Conservation (phyloP, 2,329 filamentous ascomycete species). For the Dactylellina haptotyla region DNA sequence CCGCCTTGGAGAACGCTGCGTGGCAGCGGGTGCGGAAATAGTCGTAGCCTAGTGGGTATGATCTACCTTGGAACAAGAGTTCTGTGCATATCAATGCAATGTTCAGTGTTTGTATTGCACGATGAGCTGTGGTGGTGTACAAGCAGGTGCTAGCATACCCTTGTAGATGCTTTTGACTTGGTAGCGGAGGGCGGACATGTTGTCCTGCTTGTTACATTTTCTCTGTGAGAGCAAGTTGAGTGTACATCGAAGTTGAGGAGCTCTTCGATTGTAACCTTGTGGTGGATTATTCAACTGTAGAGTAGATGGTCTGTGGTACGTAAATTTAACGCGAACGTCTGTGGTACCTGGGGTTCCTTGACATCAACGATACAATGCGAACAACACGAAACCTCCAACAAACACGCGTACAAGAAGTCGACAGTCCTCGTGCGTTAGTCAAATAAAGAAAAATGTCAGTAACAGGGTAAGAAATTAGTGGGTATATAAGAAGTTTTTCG, state of each 20-base stretch:
- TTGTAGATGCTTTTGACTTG: constrained; percentile 42
- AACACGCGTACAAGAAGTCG: no score
- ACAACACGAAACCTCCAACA: no score
- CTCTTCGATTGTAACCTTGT: no score
- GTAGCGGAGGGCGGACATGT: constrained; percentile 37
- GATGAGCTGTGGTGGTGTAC: background rate
- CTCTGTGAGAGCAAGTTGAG: background rate
- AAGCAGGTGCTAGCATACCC: constrained; percentile 3
- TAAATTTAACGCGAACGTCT: no score
- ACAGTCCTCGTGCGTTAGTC: no score
- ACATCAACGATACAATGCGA: no score
- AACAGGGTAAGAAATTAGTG: no score
- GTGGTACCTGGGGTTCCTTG: no score
- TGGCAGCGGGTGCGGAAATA: constrained; percentile 52
- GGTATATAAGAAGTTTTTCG: no score
- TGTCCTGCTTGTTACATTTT: constrained; percentile 12
- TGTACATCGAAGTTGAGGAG: background rate
- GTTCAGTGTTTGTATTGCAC: background rate
- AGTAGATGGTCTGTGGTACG: no score
- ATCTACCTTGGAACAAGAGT: constrained; percentile 50
- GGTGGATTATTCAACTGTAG: no score
- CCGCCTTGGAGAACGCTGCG: constrained; percentile 33
- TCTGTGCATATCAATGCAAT: constrained; percentile 10
- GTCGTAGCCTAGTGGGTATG: constrained; percentile 41
- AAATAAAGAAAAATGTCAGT: no score